Evolutionary conservation across 2,329 filamentous ascomycete genomes (phyloP), one percentile per base, ranked within the genome.

Genomic region (Cercospora brassicicola): DNA sequence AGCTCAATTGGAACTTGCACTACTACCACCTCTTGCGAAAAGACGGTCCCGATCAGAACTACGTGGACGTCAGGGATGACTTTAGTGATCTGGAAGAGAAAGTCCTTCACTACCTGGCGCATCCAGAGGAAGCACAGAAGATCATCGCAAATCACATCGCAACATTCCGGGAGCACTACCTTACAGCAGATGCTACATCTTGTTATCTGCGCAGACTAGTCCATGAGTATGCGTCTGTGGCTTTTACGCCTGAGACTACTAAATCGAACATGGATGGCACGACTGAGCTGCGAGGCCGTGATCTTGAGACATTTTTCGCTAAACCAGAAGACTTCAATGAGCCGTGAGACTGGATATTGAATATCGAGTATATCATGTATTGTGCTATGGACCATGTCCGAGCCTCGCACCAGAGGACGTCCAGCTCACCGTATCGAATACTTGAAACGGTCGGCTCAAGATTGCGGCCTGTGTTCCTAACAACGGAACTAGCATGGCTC

Each of bases 111-210:
- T 72, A 71, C 26, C 59, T 72, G 2, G 62, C 62, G 3, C 57
- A 73, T 28, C 63, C 70, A 3, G 28, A 68, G 1, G 65, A 73
- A 31, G 71, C 72, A 1, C 48, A 71, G 10, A 48, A n/a, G 2
- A 74, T 76, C 10, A 75, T 75, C 6, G 64, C 70, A 9, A 76
- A 75, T 59, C 69, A 69, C 9, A 59, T 72, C 4, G 65, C 62
- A 6, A 70, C 67, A 5, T 78, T 78, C 55, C 64, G 75, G 2
- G 73, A 77, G 18, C 66, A 69, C 4, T 78, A 77, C 48, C 63
- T 75, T 1, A 78, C 73, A 1, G 67, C 71, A 9, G 75, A 75
- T 4, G 76, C 77, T 3, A 64, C 36, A 9, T 64, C 56, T 6
- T 70, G 68, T 48, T 80, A 80, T 0, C 57, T 70, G 53, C 61